Evolutionary conservation across 805 yeast genomes (phyloP), one percentile per base, ranked within the genome.

Genomic region (Kluyveromyces siamensis): DNA sequence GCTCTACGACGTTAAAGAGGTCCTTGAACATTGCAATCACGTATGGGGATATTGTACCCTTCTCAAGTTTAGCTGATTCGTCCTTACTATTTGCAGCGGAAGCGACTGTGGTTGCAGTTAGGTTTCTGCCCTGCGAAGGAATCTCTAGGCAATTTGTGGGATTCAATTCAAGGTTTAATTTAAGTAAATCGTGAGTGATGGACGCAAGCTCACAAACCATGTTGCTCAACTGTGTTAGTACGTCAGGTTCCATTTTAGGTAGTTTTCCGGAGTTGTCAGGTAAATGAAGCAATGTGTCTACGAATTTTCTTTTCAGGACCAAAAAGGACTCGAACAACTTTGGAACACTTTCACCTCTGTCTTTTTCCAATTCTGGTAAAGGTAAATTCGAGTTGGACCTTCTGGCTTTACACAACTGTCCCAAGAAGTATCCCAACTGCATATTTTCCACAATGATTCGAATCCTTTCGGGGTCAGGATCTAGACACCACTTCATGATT

Each of bases 111-210:
- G 30, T 37, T n/a, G 14, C 6, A n/a, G 25, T 5, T 10, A 30
- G 35, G 35, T 30, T 30, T 11, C 14, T 30, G 35, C 14, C 45
- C 41, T 10, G 38, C 33, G 13, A 25, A 33, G 27, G 41, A 21
- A 33, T n/a, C 27, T 63, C 66, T 33, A 65, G 59, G 46, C 61
- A 55, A 46, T 65, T 65, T 1, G 62, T 62, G 1, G 66, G 63
- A 41, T 65, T 65, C 19, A 57, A 44, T 44, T 58, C 56, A 57
- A 62, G 55, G 11, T 55, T 50, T 27, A 58, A 37, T 4, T 62
- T 58, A 30, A 65, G 53, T 9, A 59, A 50, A 27, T 55, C 52
- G 27, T 61, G 52, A 39, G 56, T 60, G 27, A 52, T 47, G 4
- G 62, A 51, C 19, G 62, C 59, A 40, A 65, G 40, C 1, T 41